Percentiles rank a stretch among this genome's conserved stretches.
phyloP scores from a whole-genome alignment of 352 stramenopile genomes.

The Pythium insidiosum region DNA sequence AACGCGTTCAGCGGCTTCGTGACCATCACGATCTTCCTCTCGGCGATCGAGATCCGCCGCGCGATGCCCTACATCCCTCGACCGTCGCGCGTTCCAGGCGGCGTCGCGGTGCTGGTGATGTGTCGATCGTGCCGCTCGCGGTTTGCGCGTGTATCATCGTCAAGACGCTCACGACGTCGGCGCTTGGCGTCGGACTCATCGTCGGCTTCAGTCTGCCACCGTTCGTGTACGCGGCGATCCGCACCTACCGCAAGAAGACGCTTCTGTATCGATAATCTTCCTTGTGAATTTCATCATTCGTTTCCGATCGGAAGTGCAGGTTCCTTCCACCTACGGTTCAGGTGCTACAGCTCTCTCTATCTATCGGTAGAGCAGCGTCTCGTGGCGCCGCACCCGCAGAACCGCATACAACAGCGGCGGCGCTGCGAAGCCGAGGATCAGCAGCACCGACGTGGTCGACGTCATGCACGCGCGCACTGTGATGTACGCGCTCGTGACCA shows the following conservation, averaged over 20 bases:
- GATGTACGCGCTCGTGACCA: conserved; percentile 9
- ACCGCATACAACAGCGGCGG: conserved; percentile 3
- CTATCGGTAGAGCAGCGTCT: conserved; percentile 6
- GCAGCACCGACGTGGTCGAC: conserved; percentile 3
- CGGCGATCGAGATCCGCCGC: conserved; percentile 74
- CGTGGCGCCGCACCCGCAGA: not conserved
- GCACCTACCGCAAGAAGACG: conserved; percentile 2
- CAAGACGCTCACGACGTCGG: conserved; percentile 7
- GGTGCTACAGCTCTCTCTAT: too few species aligned
- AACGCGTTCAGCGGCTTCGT: conserved; percentile 77
- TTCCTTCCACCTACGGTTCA: too few species aligned
- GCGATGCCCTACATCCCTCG: conserved; percentile 27
- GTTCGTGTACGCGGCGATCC: conserved; percentile 1
- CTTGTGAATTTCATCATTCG: too few species aligned
- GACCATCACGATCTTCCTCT: conserved; percentile 68
- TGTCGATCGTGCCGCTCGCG: conserved; percentile 5
- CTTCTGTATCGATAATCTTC: conserved; percentile 5
- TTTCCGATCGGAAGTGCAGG: too few species aligned
- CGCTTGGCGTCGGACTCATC: conserved; percentile 1
- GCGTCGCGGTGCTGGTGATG: conserved; percentile 1
- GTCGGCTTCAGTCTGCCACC: conserved; percentile 5
- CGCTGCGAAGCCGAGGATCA: conserved; percentile 6
- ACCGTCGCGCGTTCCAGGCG: conserved; percentile 19
- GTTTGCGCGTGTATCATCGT: conserved; percentile 11
- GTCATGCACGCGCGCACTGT: conserved; percentile 3